phyloP scores from a whole-genome alignment of 352 stramenopile species.

The Albugo laibachii region DNA sequence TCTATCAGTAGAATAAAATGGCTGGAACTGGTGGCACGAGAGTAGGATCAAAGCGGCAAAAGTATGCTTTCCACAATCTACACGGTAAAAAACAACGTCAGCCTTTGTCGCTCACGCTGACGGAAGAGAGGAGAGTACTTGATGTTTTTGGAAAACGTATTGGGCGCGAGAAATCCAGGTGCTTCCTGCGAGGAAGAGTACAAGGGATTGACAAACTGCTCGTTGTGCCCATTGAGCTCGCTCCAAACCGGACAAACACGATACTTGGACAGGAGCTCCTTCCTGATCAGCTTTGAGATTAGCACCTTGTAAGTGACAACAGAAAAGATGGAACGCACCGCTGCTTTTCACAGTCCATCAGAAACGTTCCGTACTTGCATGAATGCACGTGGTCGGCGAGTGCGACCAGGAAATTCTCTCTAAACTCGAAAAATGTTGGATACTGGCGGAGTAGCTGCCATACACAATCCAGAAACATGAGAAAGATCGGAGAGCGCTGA shows the following conservation, averaged over 20 bases:
- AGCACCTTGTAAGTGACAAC: background rate
- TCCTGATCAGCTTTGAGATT: constrained; percentile 12
- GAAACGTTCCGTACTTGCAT: constrained; percentile 95
- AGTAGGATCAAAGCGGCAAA: constrained; percentile 68
- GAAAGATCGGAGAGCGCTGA: constrained; percentile 94
- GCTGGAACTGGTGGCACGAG: constrained; percentile 42
- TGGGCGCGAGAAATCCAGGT: constrained; percentile 26
- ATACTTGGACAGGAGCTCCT: constrained; percentile 61
- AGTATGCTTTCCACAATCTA: constrained; percentile 73
- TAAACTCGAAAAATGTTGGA: constrained; percentile 95
- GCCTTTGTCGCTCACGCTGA: background rate
- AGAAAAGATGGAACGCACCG: constrained; percentile 14
- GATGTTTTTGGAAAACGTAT: constrained; percentile 76
- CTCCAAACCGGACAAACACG: constrained; percentile 63
- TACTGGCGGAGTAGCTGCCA: constrained; percentile 95
- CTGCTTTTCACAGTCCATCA: constrained; percentile 92
- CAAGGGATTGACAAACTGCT: constrained; percentile 44
- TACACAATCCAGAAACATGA: constrained; percentile 97
- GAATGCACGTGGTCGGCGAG: constrained; percentile 93
- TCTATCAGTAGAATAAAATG: constrained; percentile 46
- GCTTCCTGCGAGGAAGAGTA: constrained; percentile 27
- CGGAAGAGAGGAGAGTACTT: constrained; percentile 22
- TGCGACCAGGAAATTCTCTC: constrained; percentile 77
- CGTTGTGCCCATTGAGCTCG: constrained; percentile 47
- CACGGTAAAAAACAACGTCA: constrained; percentile 1